A percentile compares a stretch with the other conserved stretches of the same genome.
These are phyloP conservation scores for Lactifluus hygrophoroides DNA, from an alignment of 768 basidiomycete species.

Conservation along the genomic window DNA sequence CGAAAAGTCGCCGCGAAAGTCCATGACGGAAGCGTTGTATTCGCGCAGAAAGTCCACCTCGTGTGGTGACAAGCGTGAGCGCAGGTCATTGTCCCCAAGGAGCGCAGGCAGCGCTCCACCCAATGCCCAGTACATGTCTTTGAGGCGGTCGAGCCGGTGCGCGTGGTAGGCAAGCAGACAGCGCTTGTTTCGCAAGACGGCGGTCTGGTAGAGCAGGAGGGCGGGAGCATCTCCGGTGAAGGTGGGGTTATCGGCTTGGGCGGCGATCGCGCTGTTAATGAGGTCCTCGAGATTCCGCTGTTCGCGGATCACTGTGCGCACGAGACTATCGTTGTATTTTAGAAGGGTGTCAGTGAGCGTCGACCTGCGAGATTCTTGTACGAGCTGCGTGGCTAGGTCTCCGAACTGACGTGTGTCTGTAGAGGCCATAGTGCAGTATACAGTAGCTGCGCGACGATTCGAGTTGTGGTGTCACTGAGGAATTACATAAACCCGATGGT, in stretches of 20 bases:
- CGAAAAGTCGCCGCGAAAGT: constrained; percentile 76
- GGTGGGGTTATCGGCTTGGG: constrained; percentile 28
- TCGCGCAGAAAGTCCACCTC: constrained; percentile 79
- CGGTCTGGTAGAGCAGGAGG: constrained; percentile 80
- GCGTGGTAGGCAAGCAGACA: constrained; percentile 89
- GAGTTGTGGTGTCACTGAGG: too few relatives aligned
- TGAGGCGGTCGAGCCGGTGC: constrained; percentile 75
- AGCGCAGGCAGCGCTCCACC: constrained; percentile 84
- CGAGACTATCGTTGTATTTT: constrained; percentile 87
- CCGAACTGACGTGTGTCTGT: constrained; percentile 58
- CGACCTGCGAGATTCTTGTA: constrained; percentile 80
- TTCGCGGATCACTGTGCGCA: constrained; percentile 81
- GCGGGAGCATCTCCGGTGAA: constrained; percentile 44
- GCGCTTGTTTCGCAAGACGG: constrained; percentile 90
- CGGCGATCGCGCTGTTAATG: constrained; percentile 31
- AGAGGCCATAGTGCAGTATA: constrained; percentile 30
- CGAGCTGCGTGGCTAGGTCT: constrained; percentile 82
- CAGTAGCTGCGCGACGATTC: too few relatives aligned
- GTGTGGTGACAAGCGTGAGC: constrained; percentile 67
- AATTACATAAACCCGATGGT: too few relatives aligned
- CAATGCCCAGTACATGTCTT: constrained; percentile 82
- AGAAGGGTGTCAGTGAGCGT: constrained; percentile 74
- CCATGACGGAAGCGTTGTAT: constrained; percentile 74
- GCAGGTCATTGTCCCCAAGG: constrained; percentile 55
- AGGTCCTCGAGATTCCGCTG: constrained; percentile 77